Percentiles rank a stretch among this genome's conserved stretches.
phyloP scores from a whole-genome alignment of 345 rosid species.

The Eucalyptus cloeziana region DNA sequence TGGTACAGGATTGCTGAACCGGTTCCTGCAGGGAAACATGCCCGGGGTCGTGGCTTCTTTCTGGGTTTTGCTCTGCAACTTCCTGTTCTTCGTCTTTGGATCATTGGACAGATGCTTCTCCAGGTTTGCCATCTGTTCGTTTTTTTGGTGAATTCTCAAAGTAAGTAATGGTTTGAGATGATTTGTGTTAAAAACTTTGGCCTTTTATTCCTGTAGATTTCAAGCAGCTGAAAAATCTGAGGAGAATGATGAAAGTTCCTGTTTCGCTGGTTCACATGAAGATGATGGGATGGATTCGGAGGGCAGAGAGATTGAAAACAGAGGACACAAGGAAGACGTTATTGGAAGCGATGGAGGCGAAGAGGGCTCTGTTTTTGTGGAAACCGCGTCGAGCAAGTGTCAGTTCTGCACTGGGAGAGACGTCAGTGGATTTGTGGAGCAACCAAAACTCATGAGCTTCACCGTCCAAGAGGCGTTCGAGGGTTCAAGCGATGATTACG shows the following conservation, averaged over 20 bases:
- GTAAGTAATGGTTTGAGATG: neutral
- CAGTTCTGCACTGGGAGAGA: conserved; percentile 17
- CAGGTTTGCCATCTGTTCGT: conserved; percentile 15
- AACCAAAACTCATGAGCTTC: conserved; percentile 25
- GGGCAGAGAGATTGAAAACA: neutral
- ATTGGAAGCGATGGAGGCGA: neutral
- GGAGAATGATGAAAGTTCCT: conserved; percentile 1
- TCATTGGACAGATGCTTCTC: conserved; percentile 8
- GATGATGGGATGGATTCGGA: neutral
- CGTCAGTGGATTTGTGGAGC: conserved; percentile 38
- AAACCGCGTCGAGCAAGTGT: conserved; percentile 16
- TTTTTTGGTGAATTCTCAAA: neutral
- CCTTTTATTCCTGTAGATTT: conserved; percentile 3
- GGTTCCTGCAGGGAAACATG: conserved; percentile 20
- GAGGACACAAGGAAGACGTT: neutral
- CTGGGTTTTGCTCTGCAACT: conserved; percentile 38
- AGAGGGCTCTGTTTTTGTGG: conserved; percentile 5
- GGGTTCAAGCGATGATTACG: neutral
- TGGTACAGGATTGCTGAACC: conserved; percentile 2
- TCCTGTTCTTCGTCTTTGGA: conserved; percentile 17
- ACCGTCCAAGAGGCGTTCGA: conserved; percentile 17
- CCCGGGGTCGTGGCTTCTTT: conserved; percentile 13
- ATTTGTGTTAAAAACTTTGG: neutral
- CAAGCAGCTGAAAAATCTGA: neutral
- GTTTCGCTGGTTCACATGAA: neutral